Evolutionary conservation across 2,329 filamentous ascomycete species (phyloP).

Genomic region (Harringtonia lauricola): DNA sequence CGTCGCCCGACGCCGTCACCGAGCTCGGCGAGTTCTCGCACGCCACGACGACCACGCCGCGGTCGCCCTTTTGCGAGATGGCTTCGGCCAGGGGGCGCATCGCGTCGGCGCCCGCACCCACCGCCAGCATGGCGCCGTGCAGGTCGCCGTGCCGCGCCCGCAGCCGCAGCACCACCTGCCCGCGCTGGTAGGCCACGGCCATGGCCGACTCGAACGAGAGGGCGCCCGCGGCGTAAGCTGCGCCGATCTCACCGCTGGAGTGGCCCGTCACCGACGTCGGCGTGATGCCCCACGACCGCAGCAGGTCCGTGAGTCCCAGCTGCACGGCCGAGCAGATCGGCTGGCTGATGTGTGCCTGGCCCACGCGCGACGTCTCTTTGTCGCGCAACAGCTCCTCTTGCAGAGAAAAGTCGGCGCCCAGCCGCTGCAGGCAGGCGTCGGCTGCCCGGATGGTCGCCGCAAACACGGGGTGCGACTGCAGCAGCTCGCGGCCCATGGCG

Average conservation of each 20-base stretch:
- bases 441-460: no score
- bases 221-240: slow-evolving; percentile 34
- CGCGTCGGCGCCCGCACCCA: slow-evolving; percentile 33
- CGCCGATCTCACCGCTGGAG: slow-evolving; percentile 31
- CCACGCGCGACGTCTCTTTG: slow-evolving; percentile 8
- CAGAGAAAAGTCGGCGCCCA: no score
- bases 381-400: background rate
- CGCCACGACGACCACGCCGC: slow-evolving; percentile 26
- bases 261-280: slow-evolving; percentile 26
- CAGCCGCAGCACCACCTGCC: slow-evolving; percentile 29
- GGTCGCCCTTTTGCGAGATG: slow-evolving; percentile 14
- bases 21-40: slow-evolving; percentile 41
- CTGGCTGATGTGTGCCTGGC: slow-evolving; percentile 25
- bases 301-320: slow-evolving; percentile 23
- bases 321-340: slow-evolving; percentile 29
- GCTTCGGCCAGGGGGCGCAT: slow-evolving; percentile 27
- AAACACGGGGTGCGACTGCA: no score
- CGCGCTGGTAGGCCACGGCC: slow-evolving; percentile 38
- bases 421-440: no score
- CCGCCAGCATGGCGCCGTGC: slow-evolving; percentile 43
- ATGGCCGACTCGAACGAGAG: slow-evolving; percentile 33
- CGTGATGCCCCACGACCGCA: slow-evolving; percentile 22
- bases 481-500: slow-evolving; percentile 21
- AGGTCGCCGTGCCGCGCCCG: slow-evolving; percentile 28
- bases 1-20: slow-evolving; percentile 38